Conservation (phyloP, 352 stramenopile genomes). For the Globisporangium nunn region DNA sequence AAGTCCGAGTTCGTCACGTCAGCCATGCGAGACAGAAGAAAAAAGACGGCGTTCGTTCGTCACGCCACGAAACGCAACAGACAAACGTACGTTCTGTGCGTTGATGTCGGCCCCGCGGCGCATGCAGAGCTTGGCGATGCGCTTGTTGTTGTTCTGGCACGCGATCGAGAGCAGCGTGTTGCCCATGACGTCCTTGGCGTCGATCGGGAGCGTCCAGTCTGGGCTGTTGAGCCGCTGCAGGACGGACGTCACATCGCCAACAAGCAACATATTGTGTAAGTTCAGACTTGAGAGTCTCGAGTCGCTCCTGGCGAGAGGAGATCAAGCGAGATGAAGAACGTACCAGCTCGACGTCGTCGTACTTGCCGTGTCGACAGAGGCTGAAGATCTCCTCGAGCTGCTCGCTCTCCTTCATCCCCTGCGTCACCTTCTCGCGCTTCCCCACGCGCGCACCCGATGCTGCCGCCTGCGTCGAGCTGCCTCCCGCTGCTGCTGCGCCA, state of each 20-base stretch:
- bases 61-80: not conserved
- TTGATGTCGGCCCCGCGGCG: constrained; percentile 91
- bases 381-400: constrained; percentile 89
- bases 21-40: too few relatives aligned
- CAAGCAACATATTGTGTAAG: not conserved
- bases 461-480: constrained; percentile 2
- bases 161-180: constrained; percentile 93
- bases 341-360: constrained; percentile 79
- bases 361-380: constrained; percentile 86
- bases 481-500: not conserved
- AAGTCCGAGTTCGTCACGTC: not conserved
- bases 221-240: constrained; percentile 81
- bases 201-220: constrained; percentile 88
- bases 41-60: too few relatives aligned
- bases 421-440: constrained; percentile 67
- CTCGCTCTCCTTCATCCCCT: constrained; percentile 77
- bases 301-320: not conserved
- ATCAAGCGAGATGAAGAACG: not conserved
- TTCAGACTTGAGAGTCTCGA: constrained; percentile 13
- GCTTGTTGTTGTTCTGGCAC: constrained; percentile 95
- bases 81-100: constrained; percentile 77
- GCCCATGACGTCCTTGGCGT: constrained; percentile 88
- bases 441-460: constrained; percentile 24
- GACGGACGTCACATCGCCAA: not conserved
- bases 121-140: constrained; percentile 92